Evolutionary conservation across 1,284 basidiomycete species (phyloP), one percentile per base, ranked within the genome.

Genomic region (Pyrrhoderma lamaoense): DNA sequence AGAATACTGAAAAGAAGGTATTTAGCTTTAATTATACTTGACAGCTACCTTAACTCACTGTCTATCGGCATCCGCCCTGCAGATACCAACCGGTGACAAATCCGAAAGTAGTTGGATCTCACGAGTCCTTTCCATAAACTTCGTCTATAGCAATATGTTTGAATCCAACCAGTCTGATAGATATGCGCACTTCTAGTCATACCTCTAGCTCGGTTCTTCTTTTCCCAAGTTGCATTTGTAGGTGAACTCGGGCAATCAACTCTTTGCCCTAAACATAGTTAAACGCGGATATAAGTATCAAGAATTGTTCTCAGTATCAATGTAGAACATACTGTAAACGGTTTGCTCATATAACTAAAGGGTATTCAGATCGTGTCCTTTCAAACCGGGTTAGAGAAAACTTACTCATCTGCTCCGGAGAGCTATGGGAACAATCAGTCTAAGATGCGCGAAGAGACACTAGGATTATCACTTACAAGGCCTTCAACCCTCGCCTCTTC

Each of bases 341-440:
- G 64, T 51, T 65, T 65, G 35, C 56, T 55, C 16, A 65, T 60
- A 38, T 63, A 62, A 31, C 59, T 59, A 42, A 35, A 27, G 1
- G 14, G 13, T 11, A n/a, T 13, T 34, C 1, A 43, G 23, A 35
- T 39, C 11, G 3, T 34, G 11, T 13, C 36, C 22, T 18, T 4
- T 25, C 11, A 16, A 23, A 8, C 27, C 5, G 11, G 27, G 3
- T 21, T 8, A 8, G 23, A 13, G 21, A 16, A 27, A 1, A 45
- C 54, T 58, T 47, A 53, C 63, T 65, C 67, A 53, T 72, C 70
- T 0, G 70, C 70, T 7, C 66, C 68, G 5, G 68, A 66, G 9
- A 71, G 58, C 60, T 61, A 39, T 38, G 9, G 23, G 34, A 21
- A 7, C 18, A 38, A 14, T 14, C 13, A 16, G 47, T 23, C 19